Evolutionary conservation across 768 basidiomycete species (phyloP).

Genomic region (Tricholoma bakamatsutake): DNA sequence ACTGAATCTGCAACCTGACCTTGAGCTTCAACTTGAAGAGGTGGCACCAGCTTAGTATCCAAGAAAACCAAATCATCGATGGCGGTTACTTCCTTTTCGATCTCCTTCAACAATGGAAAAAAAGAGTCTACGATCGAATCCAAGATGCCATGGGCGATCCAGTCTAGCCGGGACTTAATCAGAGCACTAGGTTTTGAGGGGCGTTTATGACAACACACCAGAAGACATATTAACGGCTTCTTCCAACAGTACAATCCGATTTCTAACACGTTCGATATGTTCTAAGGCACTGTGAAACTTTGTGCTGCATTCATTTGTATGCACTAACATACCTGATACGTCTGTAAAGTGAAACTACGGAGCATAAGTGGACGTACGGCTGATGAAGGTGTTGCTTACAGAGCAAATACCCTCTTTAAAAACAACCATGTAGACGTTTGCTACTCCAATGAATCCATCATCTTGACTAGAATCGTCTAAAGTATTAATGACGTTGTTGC

Average conservation of each 20-base stretch:
- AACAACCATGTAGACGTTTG: conserved; percentile 85
- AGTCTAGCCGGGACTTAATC: conserved; percentile 46
- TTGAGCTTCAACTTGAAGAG: neutral
- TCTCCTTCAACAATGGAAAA: conserved; percentile 76
- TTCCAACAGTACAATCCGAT: conserved; percentile 60
- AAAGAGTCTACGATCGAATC: conserved; percentile 95
- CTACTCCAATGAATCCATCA: conserved; percentile 56
- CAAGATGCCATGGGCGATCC: conserved; percentile 89
- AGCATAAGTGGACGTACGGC: neutral
- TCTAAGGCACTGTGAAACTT: conserved; percentile 31
- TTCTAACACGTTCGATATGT: conserved; percentile 72
- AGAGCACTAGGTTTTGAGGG: neutral
- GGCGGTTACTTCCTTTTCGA: conserved; percentile 74
- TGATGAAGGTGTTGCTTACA: conserved; percentile 33
- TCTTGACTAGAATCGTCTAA: conserved; percentile 20
- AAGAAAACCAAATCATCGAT: conserved; percentile 67
- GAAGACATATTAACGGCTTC: conserved; percentile 64
- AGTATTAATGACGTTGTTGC: conserved; percentile 16
- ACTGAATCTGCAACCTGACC: neutral
- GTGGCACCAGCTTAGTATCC: neutral
- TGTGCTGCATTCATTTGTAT: neutral
- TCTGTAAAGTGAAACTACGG: conserved; percentile 86
- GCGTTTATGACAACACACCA: conserved; percentile 36
- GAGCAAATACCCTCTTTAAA: conserved; percentile 84
- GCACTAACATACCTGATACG: conserved; percentile 48